These are phyloP conservation scores for Canavalia gladiata DNA, from an alignment of 306 rosid genomes.

Conservation along the genomic window DNA sequence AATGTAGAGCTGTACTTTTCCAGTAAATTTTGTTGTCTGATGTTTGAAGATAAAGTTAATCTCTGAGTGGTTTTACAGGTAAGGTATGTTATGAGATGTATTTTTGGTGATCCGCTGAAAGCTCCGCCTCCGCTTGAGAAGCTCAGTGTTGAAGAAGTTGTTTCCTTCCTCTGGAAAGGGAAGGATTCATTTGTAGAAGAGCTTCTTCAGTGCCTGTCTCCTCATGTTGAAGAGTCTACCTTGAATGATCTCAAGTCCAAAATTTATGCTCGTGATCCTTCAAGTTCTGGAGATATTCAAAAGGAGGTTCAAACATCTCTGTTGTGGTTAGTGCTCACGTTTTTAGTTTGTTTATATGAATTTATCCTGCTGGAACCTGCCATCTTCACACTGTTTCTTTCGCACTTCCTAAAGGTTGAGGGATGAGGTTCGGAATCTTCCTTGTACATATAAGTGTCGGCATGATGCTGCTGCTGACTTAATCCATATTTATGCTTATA, in stretches of 20 bases:
- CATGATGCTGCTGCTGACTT: conserved; percentile 99
- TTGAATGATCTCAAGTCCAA: conserved; percentile 77
- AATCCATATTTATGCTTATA: conserved; percentile 93
- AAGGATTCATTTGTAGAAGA: conserved; percentile 93
- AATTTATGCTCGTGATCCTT: conserved; percentile 77
- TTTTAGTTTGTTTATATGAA: conserved; percentile 5
- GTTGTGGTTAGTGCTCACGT: conserved; percentile 64
- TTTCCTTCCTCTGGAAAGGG: conserved; percentile 89
- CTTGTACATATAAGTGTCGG: conserved; percentile 95
- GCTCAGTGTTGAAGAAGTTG: conserved; percentile 82
- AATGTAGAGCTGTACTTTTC: conserved; percentile 31
- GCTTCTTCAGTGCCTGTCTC: conserved; percentile 81
- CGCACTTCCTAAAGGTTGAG: conserved; percentile 74
- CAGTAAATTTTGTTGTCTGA: conserved; percentile 40
- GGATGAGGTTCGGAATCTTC: conserved; percentile 90
- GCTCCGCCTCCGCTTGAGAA: conserved; percentile 98
- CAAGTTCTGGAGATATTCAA: conserved; percentile 68
- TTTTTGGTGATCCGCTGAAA: conserved; percentile 88
- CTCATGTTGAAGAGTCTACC: conserved; percentile 68
- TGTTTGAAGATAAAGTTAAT: conserved; percentile 43
- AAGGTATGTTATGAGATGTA: conserved; percentile 92
- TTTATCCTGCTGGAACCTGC: conserved; percentile 31
- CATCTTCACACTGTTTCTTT: conserved; percentile 19
- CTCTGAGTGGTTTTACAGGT: conserved; percentile 64
- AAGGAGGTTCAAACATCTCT: conserved; percentile 81